Percentiles rank a stretch among this genome's conserved stretches.
Conservation (phyloP, 1,284 basidiomycete genomes). For the Cutaneotrichosporon cyanovorans region DNA sequence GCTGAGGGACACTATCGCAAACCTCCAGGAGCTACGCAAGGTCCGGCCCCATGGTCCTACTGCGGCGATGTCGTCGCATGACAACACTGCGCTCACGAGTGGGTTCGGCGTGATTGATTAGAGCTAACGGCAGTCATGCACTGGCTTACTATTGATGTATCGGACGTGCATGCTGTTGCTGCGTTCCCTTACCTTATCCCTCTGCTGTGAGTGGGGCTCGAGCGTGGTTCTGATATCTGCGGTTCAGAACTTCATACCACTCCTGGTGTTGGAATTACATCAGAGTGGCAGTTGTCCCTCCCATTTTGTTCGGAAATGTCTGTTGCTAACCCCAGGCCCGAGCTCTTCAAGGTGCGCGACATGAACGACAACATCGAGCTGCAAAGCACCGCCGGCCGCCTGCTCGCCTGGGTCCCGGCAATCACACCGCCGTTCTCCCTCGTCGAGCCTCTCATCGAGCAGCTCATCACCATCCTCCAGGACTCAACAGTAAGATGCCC, state of each 20-base stretch:
- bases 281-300: too few relatives aligned
- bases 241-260: too few relatives aligned
- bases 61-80: slow-evolving; percentile 76
- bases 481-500: slow-evolving; percentile 37
- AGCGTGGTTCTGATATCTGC: too few relatives aligned
- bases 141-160: slow-evolving; percentile 65
- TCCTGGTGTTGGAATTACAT: too few relatives aligned
- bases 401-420: slow-evolving; percentile 46
- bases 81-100: slow-evolving; percentile 64
- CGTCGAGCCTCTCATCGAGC: slow-evolving; percentile 45
- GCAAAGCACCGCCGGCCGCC: slow-evolving; percentile 41
- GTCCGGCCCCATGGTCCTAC: slow-evolving; percentile 75
- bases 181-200: slow-evolving; percentile 68
- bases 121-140: slow-evolving; percentile 54
- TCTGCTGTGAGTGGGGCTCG: slow-evolving; percentile 59
- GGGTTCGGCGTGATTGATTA: slow-evolving; percentile 3
- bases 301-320: too few relatives aligned
- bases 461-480: slow-evolving; percentile 44
- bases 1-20: slow-evolving; percentile 53
- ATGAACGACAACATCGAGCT: slow-evolving; percentile 46
- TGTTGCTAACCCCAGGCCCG: slow-evolving; percentile 24
- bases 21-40: slow-evolving; percentile 61
- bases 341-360: slow-evolving; percentile 46
- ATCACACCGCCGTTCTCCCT: slow-evolving; percentile 48
- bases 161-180: slow-evolving; percentile 65